Conservation (phyloP, 495 filamentous ascomycete species). For the Podospora anserina region DNA sequence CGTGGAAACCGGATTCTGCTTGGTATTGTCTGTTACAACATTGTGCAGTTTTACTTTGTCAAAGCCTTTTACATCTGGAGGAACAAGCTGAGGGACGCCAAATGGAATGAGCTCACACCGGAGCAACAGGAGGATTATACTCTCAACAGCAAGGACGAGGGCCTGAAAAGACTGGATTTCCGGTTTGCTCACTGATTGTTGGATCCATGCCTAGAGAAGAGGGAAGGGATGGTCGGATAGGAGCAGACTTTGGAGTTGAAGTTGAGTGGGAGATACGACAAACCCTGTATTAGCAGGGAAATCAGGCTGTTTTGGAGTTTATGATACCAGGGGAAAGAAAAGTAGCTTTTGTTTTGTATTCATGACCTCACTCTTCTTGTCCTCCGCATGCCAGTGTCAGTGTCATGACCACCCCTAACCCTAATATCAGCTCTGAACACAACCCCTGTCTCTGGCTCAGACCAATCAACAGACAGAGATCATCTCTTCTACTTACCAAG, state of each 20-base stretch:
- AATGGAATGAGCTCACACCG: slow-evolving; percentile 39
- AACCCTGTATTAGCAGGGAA: background rate
- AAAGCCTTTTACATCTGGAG: slow-evolving; percentile 43
- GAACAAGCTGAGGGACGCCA: slow-evolving; percentile 33
- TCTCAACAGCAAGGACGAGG: slow-evolving; percentile 30
- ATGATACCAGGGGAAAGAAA: background rate
- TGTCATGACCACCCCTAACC: background rate
- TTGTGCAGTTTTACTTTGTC: slow-evolving; percentile 33
- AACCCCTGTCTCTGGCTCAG: background rate
- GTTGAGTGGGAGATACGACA: background rate
- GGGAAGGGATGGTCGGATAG: no score
- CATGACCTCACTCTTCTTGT: background rate
- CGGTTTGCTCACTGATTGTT: slow-evolving; percentile 29
- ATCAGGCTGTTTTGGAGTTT: background rate
- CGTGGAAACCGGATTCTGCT: slow-evolving; percentile 52
- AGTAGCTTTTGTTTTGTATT: background rate
- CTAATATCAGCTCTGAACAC: background rate
- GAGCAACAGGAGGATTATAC: slow-evolving; percentile 38
- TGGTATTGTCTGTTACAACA: slow-evolving; percentile 42
- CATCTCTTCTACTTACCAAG: background rate
- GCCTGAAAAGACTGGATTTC: slow-evolving; percentile 32
- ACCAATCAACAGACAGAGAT: background rate
- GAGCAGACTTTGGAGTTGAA: no score
- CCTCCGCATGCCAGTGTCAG: background rate
- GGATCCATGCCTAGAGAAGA: background rate